phyloP scores from a whole-genome alignment of 2,329 filamentous ascomycete species.

The Rutstroemia sydowiana region DNA sequence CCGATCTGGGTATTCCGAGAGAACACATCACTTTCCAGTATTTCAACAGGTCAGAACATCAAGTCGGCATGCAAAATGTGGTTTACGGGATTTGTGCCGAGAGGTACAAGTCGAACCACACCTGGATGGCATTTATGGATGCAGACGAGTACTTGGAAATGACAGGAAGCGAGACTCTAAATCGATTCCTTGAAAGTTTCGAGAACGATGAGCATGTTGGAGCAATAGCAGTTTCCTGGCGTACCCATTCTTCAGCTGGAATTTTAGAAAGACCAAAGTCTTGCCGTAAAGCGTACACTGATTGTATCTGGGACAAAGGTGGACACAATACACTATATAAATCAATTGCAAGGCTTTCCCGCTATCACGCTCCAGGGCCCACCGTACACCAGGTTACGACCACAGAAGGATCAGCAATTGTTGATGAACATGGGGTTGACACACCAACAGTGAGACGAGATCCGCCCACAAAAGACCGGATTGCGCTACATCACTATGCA shows the following conservation, averaged over 20 bases:
- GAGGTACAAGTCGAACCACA: conserved; percentile 24
- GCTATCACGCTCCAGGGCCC: conserved; percentile 3
- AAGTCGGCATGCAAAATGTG: conserved; percentile 12
- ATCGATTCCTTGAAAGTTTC: conserved; percentile 24
- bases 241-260: conserved; percentile 29
- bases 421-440: conserved; percentile 25
- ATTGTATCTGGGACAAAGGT: conserved; percentile 26
- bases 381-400: conserved; percentile 19
- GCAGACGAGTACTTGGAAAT: conserved; percentile 30
- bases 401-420: conserved; percentile 15
- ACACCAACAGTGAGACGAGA: conserved; percentile 19
- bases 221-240: conserved; percentile 30
- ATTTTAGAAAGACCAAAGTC: conserved; percentile 23
- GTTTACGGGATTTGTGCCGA: conserved; percentile 21
- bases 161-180: conserved; percentile 20
- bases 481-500: conserved; percentile 31
- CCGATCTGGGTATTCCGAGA: conserved; percentile 17
- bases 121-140: conserved; percentile 31
- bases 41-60: conserved; percentile 9
- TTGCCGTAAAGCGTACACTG: conserved; percentile 25
- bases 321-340: conserved; percentile 29
- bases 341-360: conserved; percentile 24
- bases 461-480: conserved; percentile 26
- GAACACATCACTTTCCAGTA: conserved; percentile 20
- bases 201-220: conserved; percentile 23